Percentiles rank a stretch among this genome's conserved stretches.
phyloP scores from a whole-genome alignment of 306 rosid genomes.

The Gillenia trifoliata region DNA sequence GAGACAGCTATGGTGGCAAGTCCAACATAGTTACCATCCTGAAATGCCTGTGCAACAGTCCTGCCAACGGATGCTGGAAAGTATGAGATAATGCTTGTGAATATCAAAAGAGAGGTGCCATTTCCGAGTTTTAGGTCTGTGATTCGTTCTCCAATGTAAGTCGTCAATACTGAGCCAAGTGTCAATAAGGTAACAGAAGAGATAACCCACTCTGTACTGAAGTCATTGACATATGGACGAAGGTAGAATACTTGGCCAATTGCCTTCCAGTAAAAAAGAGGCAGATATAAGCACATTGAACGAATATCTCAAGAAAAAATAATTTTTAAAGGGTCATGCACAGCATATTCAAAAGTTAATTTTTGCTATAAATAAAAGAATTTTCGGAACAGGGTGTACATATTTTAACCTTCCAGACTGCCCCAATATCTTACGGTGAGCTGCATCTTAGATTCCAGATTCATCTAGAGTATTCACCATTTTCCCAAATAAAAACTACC shows the following conservation, averaged over 20 bases:
- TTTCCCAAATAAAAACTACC: background rate
- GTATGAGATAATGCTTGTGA: slow-evolving; percentile 95
- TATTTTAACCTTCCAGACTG: background rate
- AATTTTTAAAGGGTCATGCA: background rate
- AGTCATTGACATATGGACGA: slow-evolving; percentile 92
- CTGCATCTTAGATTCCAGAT: background rate
- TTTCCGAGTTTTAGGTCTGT: slow-evolving; percentile 93
- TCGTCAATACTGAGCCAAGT: slow-evolving; percentile 80
- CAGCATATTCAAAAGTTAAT: background rate
- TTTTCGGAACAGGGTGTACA: background rate
- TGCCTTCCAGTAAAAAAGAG: slow-evolving; percentile 46
- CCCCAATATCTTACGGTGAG: too few relatives aligned
- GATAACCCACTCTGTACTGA: slow-evolving; percentile 67
- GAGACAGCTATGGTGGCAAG: slow-evolving; percentile 61
- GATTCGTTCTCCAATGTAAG: slow-evolving; percentile 82
- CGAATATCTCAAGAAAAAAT: background rate
- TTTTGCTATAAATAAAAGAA: background rate
- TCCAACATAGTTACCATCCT: slow-evolving; percentile 84
- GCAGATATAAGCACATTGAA: background rate
- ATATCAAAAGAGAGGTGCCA: slow-evolving; percentile 93
- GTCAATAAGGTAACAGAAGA: slow-evolving; percentile 79
- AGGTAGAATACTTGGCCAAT: slow-evolving; percentile 92
- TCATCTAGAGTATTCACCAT: background rate
- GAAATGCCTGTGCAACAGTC: slow-evolving; percentile 63
- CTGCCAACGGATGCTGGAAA: slow-evolving; percentile 97